Evolutionary conservation across 1,284 basidiomycete species (phyloP).

Genomic region (Gymnopus androsaceus): DNA sequence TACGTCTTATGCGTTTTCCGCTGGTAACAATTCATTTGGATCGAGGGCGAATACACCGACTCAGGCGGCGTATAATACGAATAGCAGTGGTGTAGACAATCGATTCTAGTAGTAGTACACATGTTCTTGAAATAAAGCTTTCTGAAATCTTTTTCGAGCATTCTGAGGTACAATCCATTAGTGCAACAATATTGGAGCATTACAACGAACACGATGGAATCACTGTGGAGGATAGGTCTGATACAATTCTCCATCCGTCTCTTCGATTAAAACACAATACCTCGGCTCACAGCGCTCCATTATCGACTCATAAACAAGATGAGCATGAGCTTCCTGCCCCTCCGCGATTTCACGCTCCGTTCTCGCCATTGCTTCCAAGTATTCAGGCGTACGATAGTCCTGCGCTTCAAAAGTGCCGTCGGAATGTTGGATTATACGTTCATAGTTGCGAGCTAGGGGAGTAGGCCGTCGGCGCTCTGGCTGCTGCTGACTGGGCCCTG

Average conservation of each 20-base stretch:
- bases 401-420: neutral
- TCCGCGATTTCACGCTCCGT: neutral
- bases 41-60: neutral
- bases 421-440: neutral
- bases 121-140: neutral
- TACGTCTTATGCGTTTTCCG: conserved; percentile 18
- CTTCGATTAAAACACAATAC: neutral
- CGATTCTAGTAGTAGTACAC: neutral
- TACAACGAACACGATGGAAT: neutral
- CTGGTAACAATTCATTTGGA: conserved; percentile 6
- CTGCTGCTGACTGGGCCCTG: neutral
- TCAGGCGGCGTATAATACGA: neutral
- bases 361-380: neutral
- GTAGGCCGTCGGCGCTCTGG: neutral
- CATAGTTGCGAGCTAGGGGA: neutral
- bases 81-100: neutral
- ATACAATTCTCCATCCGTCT: no score
- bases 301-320: neutral
- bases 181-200: neutral
- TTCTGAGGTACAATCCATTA: neutral
- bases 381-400: neutral
- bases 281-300: neutral
- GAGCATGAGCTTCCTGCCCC: neutral
- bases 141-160: neutral
- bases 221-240: no score